Evolutionary conservation across 305 asterid genomes (phyloP), one percentile per base, ranked within the genome.

Genomic region (Solanum hybrid): DNA sequence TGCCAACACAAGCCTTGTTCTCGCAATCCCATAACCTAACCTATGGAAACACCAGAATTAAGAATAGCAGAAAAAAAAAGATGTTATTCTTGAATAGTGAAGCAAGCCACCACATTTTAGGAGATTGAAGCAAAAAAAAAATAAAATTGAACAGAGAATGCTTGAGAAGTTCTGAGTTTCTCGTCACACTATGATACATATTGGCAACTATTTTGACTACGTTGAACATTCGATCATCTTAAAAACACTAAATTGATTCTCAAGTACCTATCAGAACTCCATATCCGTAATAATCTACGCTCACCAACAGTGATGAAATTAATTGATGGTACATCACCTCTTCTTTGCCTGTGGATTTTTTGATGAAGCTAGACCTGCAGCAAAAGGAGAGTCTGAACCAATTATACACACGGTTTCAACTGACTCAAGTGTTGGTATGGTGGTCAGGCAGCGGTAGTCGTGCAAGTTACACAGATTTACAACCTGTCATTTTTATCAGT

Each of bases 11-110:
- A 42, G 90, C 87, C 78, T 88, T 93, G 90, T 92, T 95, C 89
- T 90, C 93, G 88, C 97, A 89, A 46, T 96, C 99, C 99, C 99
- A 97, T 91, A 97, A 91, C 94, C 99, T 96, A 90, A 96, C 98
- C 99, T 97, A 91, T 89, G 72, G 87, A 90, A 69, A 89, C 90
- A 89, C 90, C 37, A 72, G 88, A 86, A 91, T 88, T 76, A 93
- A 40, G 91, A 88, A 20, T 75, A 66, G 24, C 64, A 24, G 32
- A 79, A 16, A 14, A 40, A 27, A 10, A 27, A 27, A 16, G 31
- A 3, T 46, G 31, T 71, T 42, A 5, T 5, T 27, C 17, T 40
- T 27, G 37, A 7, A 26, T 9, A 81, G 86, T 34, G 46, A 81
- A 42, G 34, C 35, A 32, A 32, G 35, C 35, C 35, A 32, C 35